Evolutionary conservation across 139 green algal genomes (phyloP), one percentile per base, ranked within the genome.

Genomic region (Chlorella sp.): DNA sequence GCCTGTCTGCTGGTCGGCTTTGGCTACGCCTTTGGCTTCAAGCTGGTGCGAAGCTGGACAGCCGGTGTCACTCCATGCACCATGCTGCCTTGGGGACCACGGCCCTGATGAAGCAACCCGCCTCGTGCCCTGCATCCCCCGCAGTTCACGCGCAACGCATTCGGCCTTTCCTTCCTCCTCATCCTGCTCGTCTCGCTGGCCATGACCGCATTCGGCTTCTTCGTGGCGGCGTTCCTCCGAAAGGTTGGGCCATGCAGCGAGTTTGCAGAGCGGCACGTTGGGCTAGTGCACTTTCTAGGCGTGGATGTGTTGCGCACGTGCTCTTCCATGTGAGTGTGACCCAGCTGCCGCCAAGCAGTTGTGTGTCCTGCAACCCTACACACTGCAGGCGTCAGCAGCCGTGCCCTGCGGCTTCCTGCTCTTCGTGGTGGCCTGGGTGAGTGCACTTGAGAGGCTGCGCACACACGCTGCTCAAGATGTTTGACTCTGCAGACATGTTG

Each of bases 401-500:
- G 90, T 87, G 60, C 54, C 87, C 26, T 73, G 90, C 19, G 92
- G 93, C 32, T 96, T 96, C 83, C 48, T 93, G 41, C n/a, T 95
- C 11, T 96, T 95, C 79, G 86, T 96, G 68, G 36, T 96, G 32
- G 93, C 91, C 6, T 95, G 93, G 86, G 85, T 60, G 51, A 60
- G 51, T 19, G 46, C n/a, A n/a, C n/a, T n/a, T n/a, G n/a, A n/a
- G n/a, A n/a, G n/a, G n/a, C n/a, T n/a, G n/a, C n/a, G n/a, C n/a
- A n/a, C n/a, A n/a, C n/a, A n/a, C n/a, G n/a, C n/a, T n/a, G n/a
- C n/a, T n/a, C n/a, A n/a, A n/a, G n/a, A n/a, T n/a, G n/a, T n/a
- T n/a, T n/a, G n/a, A n/a, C n/a, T n/a, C n/a, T n/a, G n/a, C n/a
- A n/a, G n/a, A n/a, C n/a, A n/a, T n/a, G n/a, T n/a, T n/a, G n/a